Conservation (phyloP, 768 basidiomycete species). For the Agrocybe praecox region DNA sequence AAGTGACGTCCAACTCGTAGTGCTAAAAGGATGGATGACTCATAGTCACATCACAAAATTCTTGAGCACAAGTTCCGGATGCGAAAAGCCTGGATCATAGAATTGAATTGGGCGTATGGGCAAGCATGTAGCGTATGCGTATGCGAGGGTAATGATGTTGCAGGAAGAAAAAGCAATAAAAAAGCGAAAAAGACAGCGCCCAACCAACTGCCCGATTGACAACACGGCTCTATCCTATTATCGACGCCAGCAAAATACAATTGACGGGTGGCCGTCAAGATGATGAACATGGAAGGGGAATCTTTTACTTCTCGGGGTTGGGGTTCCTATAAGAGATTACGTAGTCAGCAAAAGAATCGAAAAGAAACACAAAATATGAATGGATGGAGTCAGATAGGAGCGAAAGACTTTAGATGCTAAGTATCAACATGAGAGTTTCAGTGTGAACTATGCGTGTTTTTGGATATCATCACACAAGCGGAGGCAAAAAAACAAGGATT, state of each 20-base stretch:
- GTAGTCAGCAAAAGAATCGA: conserved; percentile 23
- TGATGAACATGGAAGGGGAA: conserved; percentile 14
- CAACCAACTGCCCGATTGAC: background rate
- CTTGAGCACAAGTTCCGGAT: background rate
- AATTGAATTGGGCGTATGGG: conserved; percentile 11
- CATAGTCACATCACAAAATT: background rate
- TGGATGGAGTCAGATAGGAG: conserved; percentile 88
- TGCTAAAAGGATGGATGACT: background rate
- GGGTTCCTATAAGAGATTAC: conserved; percentile 50
- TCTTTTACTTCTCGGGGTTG: conserved; percentile 59
- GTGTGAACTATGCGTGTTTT: conserved; percentile 94
- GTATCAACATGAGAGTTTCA: conserved; percentile 86
- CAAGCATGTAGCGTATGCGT: conserved; percentile 6
- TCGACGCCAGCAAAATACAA: conserved; percentile 12
- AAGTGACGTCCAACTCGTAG: background rate
- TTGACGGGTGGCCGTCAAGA: conserved; percentile 9
- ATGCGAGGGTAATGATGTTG: conserved; percentile 7
- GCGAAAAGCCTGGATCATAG: conserved; percentile 5
- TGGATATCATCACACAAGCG: conserved; percentile 53
- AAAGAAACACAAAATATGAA: conserved; percentile 10
- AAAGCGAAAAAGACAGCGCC: conserved; percentile 7
- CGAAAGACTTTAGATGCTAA: conserved; percentile 94
- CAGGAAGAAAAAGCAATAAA: conserved; percentile 1
- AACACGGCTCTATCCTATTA: background rate
- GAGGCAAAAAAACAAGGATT: background rate